Base-by-base conservation (phyloP, 345 rosid genomes). In the Gossypium anomalum region DNA sequence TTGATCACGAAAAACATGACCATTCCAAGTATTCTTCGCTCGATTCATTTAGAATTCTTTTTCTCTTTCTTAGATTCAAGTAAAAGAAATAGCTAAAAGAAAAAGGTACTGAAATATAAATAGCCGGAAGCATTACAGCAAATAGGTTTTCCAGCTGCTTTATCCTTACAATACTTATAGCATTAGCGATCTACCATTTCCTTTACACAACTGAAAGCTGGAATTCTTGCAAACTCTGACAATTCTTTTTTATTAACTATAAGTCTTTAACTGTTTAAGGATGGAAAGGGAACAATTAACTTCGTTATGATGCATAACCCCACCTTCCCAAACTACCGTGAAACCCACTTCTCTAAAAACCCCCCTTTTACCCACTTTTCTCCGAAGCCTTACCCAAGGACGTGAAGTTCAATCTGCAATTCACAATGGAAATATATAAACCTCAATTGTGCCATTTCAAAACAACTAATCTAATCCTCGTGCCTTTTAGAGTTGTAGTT, bases 341-440 rank as follows among this genome's bases (percentile, higher is more conserved):
- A 71, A 27, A 61, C 49, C n/a, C 2, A 4, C 58, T 19, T 22
- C 19, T 0, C 52, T n/a, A 14, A 44, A 53, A 4, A 4, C 41
- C 58, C 38, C 4, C 38, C 9, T 17, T 47, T 62, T 2, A 73
- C 41, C 69, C 56, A 79, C 88, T 80, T 57, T 80, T 85, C 38
- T 82, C 85, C 3, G 75, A 76, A 9, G 86, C 85, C 82, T 91
- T 93, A 75, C 88, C 91, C 51, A 89, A 73, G 53, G 97, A 87
- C 29, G 96, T 95, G 75, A 95, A 90, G 83, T 63, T 93, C 86
- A 93, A 78, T 85, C 99, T 95, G 87, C 82, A 67, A 58, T 65
- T 64, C 20, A 61, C 3, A 20, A 34, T 6, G 23, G 45, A 16
- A 72, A 10, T 19, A 0, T 2, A 4, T 19, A 60, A 3, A 12